Percentiles rank a stretch among this genome's conserved stretches.
These are phyloP conservation scores for Phyllachora maydis DNA, from an alignment of 2,329 filamentous ascomycete species.

Conservation along the genomic window DNA sequence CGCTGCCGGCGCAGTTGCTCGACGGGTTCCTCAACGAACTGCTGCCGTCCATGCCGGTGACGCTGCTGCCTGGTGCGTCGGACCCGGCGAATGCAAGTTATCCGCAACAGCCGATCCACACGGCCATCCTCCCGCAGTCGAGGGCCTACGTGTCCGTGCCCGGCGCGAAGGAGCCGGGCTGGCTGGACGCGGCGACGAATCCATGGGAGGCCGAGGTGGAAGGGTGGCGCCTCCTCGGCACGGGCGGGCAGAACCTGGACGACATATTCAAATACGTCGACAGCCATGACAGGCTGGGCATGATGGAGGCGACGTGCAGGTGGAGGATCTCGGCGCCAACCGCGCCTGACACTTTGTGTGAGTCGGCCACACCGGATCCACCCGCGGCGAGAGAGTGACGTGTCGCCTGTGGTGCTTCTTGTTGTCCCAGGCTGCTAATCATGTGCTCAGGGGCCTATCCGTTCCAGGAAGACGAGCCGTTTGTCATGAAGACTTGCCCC, in stretches of 20 bases:
- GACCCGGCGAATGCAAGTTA: conserved; percentile 82
- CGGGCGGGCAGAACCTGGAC: conserved; percentile 79
- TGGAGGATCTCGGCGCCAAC: conserved; percentile 88
- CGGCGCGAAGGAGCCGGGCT: conserved; percentile 30
- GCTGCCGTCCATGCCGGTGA: conserved; percentile 72
- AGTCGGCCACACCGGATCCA: conserved; percentile 17
- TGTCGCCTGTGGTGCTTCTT: background rate
- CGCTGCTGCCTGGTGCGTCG: conserved; percentile 61
- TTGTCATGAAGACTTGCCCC: conserved; percentile 67
- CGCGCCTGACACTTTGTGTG: conserved; percentile 86
- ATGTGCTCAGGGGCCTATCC: conserved; percentile 68
- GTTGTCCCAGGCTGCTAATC: conserved; percentile 3
- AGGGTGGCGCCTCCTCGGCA: conserved; percentile 73
- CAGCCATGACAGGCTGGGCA: conserved; percentile 53
- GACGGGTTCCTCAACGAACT: conserved; percentile 67
- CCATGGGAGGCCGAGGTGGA: conserved; percentile 83
- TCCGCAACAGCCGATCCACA: conserved; percentile 83
- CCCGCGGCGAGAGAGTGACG: too few relatives aligned
- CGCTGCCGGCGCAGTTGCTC: conserved; percentile 62
- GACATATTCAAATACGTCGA: conserved; percentile 86
- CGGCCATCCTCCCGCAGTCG: conserved; percentile 69
- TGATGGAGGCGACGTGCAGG: conserved; percentile 87
- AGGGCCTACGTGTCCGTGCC: conserved; percentile 42
- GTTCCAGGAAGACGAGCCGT: conserved; percentile 83
- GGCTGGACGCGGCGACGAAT: conserved; percentile 82